Evolutionary conservation across 2,329 filamentous ascomycete species (phyloP), one percentile per base, ranked within the genome.

Genomic region (Diaporthe australafricana): DNA sequence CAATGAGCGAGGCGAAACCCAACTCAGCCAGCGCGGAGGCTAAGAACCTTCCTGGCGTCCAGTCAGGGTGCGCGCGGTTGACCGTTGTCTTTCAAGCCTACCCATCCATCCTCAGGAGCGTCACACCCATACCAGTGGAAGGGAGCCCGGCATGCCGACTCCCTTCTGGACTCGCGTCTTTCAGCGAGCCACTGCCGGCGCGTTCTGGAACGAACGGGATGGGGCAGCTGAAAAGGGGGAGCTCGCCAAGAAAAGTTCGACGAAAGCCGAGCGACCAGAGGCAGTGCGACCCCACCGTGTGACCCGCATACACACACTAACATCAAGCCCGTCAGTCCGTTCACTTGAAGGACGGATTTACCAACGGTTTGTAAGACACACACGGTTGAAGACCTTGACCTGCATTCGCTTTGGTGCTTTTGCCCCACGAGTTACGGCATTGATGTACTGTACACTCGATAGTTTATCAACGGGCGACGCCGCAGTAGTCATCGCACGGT

Each of bases 181-280:
- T 25, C 52, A 47, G 60, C 30, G 60, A 65, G 60, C 38, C 50
- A 67, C 48, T 52, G 27, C 69, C 48, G 72, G 57, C 65, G 63
- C 56, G 45, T 65, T 69, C 57, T 68, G 71, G 68, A 63, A 65
- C 65, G 35, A 63, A 73, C 63, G 71, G 62, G 42, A 68, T 56
- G 55, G 53, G 52, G 50, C 56, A 56, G 57, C 35, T 47, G 55
- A 68, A 71, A 71, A 68, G 55, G 71, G 68, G 71, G 70, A 25
- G 32, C 63, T 40, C 53, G 60, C 70, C 62, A 71, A 71, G 63
- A 60, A 50, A 68, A 62, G 56, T 38, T 65, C 60, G 60, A 68
- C 55, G 53, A 52, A 57, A 71, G 68, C 57, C 60, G 66, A 62
- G 55, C 70, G 40, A 45, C 65, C 55, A 53, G 25, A 42, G 53